A percentile compares a stretch with the other conserved stretches of the same genome.
These are phyloP conservation scores for Corchorus capsularis DNA, from an alignment of 345 rosid species.

Conservation along the genomic window DNA sequence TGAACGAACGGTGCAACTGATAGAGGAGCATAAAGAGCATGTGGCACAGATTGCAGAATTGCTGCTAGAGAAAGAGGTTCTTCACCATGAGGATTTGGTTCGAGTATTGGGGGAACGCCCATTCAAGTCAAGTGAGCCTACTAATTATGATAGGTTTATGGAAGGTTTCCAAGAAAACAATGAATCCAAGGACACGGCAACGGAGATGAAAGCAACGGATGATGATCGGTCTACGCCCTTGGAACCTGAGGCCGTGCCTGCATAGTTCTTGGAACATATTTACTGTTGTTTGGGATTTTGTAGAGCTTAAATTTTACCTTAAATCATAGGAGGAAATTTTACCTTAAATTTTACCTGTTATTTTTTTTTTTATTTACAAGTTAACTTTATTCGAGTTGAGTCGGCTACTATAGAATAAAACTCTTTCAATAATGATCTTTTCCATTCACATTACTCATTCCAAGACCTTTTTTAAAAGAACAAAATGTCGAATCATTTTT, in stretches of 20 bases:
- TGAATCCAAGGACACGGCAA: constrained; percentile 23
- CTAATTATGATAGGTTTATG: constrained; percentile 50
- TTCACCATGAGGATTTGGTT: constrained; percentile 53
- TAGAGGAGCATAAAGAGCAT: constrained; percentile 53
- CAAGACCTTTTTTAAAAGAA: too few relatives aligned
- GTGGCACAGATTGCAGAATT: constrained; percentile 52
- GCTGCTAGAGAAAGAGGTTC: constrained; percentile 52
- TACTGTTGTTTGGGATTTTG: background rate
- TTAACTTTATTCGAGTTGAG: too few relatives aligned
- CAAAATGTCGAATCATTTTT: too few relatives aligned
- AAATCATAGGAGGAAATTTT: too few relatives aligned
- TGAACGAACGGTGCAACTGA: constrained; percentile 37
- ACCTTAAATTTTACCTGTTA: background rate
- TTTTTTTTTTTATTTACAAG: too few relatives aligned
- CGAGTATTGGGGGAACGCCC: constrained; percentile 52
- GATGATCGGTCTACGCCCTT: constrained; percentile 30
- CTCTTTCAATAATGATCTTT: too few relatives aligned
- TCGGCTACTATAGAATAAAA: too few relatives aligned
- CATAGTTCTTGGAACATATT: constrained; percentile 14
- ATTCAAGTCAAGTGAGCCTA: constrained; percentile 42
- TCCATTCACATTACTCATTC: too few relatives aligned
- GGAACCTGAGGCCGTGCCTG: constrained; percentile 40
- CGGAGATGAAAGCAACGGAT: constrained; percentile 16
- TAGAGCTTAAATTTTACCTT: background rate
- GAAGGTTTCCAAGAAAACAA: constrained; percentile 45